Base-by-base conservation (phyloP, 83 land plant genomes). In the Isoetes engelmannii region DNA sequence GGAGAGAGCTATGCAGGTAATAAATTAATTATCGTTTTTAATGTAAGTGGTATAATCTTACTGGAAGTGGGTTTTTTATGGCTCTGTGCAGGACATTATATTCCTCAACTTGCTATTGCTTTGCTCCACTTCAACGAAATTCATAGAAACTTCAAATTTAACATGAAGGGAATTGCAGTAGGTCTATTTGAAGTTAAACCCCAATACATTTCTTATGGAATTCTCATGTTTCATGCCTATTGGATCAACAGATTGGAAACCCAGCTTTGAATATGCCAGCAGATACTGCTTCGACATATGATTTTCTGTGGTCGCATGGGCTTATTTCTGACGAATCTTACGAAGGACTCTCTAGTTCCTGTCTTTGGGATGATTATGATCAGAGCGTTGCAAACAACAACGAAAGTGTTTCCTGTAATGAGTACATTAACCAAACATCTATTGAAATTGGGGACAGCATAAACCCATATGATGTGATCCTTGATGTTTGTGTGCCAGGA, bases 231-330 rank as follows among this genome's bases (percentile, higher is more conserved):
- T 4, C 6, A 7, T 63, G 28, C 44, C 44, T 3, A 45, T 15
- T 63, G 7, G 66, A 15, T 28, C 13, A 60, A 17, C 70, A 89
- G 92, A 83, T 90, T 60, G 96, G 96, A 6, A 90, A 90, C 70
- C 96, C 96, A 47, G 83, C 87, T 45, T 82, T 90, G 13, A 82
- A 46, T 45, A 84, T 87, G 47, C 83, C 81, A 45, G 70, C 81
- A 7, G 96, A 90, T 69, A 50, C 61, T 6, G 65, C 83, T 45
- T 74, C 96, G 60, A 80, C 74, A 10, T 87, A 84, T 58, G 85
- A 85, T 47, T 90, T 47, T 72, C 85, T 76, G 46, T 90, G 96
- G 96, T 90, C 96, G 9, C 96, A 87, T 71, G 96, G 96, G 51
- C 68, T 90, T 83, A 87, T 87, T 43, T 87, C 96, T 15, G 96